Percentiles rank a stretch among this genome's conserved stretches.
Evolutionary conservation across 352 stramenopile genomes (phyloP).

Genomic region (Paralagenidium karlingii): DNA sequence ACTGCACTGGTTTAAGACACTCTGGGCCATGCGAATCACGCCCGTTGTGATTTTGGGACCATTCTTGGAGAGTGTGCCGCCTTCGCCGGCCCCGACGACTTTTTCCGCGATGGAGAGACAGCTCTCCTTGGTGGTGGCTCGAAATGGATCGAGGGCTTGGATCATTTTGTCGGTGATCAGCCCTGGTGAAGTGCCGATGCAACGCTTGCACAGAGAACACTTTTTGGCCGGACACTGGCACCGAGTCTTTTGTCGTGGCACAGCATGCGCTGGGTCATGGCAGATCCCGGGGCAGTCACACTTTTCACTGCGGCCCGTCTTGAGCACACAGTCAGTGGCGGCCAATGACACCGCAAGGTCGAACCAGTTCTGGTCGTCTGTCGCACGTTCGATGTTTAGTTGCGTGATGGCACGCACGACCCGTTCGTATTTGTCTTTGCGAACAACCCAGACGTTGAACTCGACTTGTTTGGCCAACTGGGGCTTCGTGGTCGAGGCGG

Average conservation of each 20-base stretch:
- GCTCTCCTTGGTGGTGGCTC: constrained; percentile 10
- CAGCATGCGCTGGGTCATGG: constrained; percentile 37
- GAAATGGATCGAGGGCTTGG: constrained; percentile 32
- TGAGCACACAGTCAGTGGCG: constrained; percentile 65
- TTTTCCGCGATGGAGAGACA: constrained; percentile 34
- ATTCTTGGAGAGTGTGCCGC: constrained; percentile 15
- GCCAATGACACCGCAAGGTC: constrained; percentile 60
- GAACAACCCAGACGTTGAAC: constrained; percentile 74
- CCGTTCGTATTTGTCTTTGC: constrained; percentile 82
- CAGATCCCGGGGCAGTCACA: constrained; percentile 65
- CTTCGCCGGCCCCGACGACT: constrained; percentile 35
- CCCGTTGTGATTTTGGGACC: constrained; percentile 29
- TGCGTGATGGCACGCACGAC: constrained; percentile 42
- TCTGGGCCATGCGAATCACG: constrained; percentile 43
- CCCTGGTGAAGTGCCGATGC: constrained; percentile 35
- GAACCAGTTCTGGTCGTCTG: constrained; percentile 47
- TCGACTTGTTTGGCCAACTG: constrained; percentile 20
- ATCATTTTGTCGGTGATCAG: constrained; percentile 58
- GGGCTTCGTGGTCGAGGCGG: constrained; percentile 3
- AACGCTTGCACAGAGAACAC: constrained; percentile 64
- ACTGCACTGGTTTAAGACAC: constrained; percentile 56
- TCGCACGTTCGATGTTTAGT: constrained; percentile 50
- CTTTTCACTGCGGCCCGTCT: constrained; percentile 48
- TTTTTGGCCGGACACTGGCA: constrained; percentile 73
- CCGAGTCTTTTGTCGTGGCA: constrained; percentile 55